phyloP scores from a whole-genome alignment of 257 asterid species.

The Salvia rosmarinus region DNA sequence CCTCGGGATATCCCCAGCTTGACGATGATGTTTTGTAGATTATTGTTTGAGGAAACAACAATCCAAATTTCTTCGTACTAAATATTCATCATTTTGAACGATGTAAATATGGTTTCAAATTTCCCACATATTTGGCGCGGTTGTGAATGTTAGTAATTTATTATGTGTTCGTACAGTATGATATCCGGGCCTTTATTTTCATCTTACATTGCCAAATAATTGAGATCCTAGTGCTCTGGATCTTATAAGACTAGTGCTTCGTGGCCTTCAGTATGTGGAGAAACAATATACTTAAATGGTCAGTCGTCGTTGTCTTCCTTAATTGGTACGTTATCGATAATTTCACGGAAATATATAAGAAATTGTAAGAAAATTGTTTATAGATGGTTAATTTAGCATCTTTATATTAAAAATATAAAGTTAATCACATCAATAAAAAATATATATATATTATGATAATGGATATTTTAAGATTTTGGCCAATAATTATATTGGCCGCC shows the following conservation, averaged over 20 bases:
- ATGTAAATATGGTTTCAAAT: slow-evolving; percentile 30
- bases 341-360: too few species aligned
- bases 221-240: not conserved
- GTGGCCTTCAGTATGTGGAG: not conserved
- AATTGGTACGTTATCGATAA: too few species aligned
- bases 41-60: too few species aligned
- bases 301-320: too few species aligned
- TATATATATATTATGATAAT: too few species aligned
- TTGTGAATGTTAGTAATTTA: not conserved
- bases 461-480: too few species aligned
- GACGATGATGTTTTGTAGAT: slow-evolving; percentile 75
- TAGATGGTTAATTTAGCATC: too few species aligned
- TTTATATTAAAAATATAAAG: too few species aligned
- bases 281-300: too few species aligned
- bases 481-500: too few species aligned
- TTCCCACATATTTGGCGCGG: not conserved
- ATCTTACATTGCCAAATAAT: not conserved
- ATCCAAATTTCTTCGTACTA: not conserved
- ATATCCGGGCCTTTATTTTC: not conserved
- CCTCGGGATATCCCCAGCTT: slow-evolving; percentile 63
- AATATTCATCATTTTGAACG: not conserved
- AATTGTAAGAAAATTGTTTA: too few species aligned
- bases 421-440: too few species aligned
- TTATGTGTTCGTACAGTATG: not conserved
- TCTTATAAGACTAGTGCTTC: not conserved